Evolutionary conservation across 1,284 basidiomycete genomes (phyloP).

Genomic region (Neonothopanus nambi): DNA sequence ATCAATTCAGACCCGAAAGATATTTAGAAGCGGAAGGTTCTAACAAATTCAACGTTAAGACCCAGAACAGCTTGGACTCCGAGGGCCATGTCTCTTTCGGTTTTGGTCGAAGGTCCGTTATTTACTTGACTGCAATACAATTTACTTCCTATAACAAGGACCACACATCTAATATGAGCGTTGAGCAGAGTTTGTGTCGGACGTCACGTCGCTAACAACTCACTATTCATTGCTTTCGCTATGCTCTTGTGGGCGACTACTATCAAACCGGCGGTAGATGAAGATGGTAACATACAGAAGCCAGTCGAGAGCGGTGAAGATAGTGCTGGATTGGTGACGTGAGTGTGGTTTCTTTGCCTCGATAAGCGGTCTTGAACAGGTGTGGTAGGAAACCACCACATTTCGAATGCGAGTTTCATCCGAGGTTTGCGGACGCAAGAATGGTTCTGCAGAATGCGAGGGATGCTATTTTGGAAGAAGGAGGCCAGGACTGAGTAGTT

Average conservation of each 20-base stretch:
- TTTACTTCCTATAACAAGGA: too few species aligned
- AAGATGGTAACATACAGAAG: neutral
- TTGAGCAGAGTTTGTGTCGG: too few species aligned
- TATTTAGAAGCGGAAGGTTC: neutral
- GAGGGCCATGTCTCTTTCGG: constrained; percentile 12
- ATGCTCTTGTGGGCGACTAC: neutral
- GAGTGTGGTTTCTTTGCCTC: neutral
- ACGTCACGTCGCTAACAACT: neutral
- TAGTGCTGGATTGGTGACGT: neutral
- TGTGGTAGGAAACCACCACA: neutral
- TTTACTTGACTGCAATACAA: too few species aligned
- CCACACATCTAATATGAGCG: too few species aligned
- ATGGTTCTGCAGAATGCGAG: neutral
- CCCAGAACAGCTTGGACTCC: too few species aligned
- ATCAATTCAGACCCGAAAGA: constrained; percentile 8
- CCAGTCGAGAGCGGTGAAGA: neutral
- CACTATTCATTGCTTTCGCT: neutral
- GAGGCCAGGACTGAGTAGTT: too few species aligned
- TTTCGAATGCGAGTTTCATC: neutral
- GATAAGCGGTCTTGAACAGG: neutral
- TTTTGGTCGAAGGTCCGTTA: constrained; percentile 9
- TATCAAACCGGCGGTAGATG: neutral
- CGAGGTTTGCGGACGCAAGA: neutral
- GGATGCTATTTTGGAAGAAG: too few species aligned
- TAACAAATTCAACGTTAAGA: too few species aligned